Percentiles rank a stretch among this genome's conserved stretches.
phyloP scores from a whole-genome alignment of 2,329 filamentous ascomycete species.

The Ophiostoma quercus region DNA sequence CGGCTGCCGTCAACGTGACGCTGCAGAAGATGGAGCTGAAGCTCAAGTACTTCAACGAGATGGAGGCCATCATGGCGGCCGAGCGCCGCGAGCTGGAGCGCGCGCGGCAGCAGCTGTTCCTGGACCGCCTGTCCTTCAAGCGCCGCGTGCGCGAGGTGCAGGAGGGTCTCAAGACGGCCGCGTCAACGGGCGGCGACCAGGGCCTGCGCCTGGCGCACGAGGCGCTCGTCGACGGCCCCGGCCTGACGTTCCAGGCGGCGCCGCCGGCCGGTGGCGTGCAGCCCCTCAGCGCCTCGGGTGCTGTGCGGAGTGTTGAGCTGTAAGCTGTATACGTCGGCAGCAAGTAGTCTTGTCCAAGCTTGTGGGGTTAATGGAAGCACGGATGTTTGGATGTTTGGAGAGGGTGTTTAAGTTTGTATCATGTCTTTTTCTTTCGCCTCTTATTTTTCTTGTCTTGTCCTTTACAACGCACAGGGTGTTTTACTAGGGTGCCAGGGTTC shows the following conservation, averaged over 20 bases:
- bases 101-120: conserved; percentile 84
- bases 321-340: conserved; percentile 30
- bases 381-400: conserved; percentile 5
- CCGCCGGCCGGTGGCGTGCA: conserved; percentile 44
- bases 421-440: not conserved
- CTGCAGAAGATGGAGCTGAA: conserved; percentile 94
- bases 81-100: conserved; percentile 91
- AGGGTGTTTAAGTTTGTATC: not conserved
- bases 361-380: not conserved
- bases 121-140: conserved; percentile 87
- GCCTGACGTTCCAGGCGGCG: conserved; percentile 49
- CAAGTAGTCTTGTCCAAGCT: not conserved
- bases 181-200: conserved; percentile 46
- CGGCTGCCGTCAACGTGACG: conserved; percentile 87
- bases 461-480: conserved; percentile 15
- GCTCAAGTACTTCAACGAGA: conserved; percentile 90
- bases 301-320: conserved; percentile 54
- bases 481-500: conserved; percentile 19
- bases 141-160: conserved; percentile 79
- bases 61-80: conserved; percentile 85
- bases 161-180: conserved; percentile 60
- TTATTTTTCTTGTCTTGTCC: conserved; percentile 5
- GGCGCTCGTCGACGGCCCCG: conserved; percentile 45
- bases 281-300: conserved; percentile 51
- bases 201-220: conserved; percentile 46